Percentiles rank a stretch among this genome's conserved stretches.
These are phyloP conservation scores for Malbranchea cinnamomea DNA, from an alignment of 2,329 filamentous ascomycete species.

Conservation along the genomic window DNA sequence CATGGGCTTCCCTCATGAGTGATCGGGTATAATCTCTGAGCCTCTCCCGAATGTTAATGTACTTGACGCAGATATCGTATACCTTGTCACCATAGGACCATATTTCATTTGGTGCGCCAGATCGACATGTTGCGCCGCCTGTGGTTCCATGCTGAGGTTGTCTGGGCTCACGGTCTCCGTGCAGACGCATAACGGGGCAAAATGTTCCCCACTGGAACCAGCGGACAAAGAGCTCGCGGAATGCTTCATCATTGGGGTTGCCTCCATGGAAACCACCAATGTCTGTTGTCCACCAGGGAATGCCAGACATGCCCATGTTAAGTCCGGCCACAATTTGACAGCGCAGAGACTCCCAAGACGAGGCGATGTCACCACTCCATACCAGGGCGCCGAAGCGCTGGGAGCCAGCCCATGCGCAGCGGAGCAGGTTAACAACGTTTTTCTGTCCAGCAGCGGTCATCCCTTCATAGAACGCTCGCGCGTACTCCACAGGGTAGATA, in stretches of 20 bases:
- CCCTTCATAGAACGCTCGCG: slow-evolving; percentile 46
- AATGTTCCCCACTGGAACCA: slow-evolving; percentile 59
- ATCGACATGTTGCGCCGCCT: slow-evolving; percentile 22
- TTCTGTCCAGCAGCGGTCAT: slow-evolving; percentile 37
- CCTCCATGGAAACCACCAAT: slow-evolving; percentile 58
- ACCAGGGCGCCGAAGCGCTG: slow-evolving; percentile 51
- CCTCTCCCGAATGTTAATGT: slow-evolving; percentile 43
- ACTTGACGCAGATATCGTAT: slow-evolving; percentile 45
- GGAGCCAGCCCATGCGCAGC: slow-evolving; percentile 43
- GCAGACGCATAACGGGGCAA: slow-evolving; percentile 52
- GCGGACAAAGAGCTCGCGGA: slow-evolving; percentile 48
- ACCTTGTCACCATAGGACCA: slow-evolving; percentile 51
- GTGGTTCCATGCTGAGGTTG: slow-evolving; percentile 28
- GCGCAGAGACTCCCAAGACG: slow-evolving; percentile 44
- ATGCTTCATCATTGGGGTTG: slow-evolving; percentile 38
- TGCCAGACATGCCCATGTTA: slow-evolving; percentile 49
- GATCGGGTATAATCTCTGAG: slow-evolving; percentile 42
- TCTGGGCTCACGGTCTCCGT: slow-evolving; percentile 50
- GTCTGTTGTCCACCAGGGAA: slow-evolving; percentile 57
- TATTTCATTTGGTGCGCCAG: slow-evolving; percentile 46
- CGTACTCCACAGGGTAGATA: slow-evolving; percentile 44
- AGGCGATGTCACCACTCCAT: slow-evolving; percentile 54
- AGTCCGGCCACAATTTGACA: slow-evolving; percentile 48
- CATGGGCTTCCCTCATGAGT: slow-evolving; percentile 46
- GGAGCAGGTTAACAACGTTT: slow-evolving; percentile 44